Evolutionary conservation across 1,284 basidiomycete genomes (phyloP), one percentile per base, ranked within the genome.

Genomic region (Coniophora puteana): DNA sequence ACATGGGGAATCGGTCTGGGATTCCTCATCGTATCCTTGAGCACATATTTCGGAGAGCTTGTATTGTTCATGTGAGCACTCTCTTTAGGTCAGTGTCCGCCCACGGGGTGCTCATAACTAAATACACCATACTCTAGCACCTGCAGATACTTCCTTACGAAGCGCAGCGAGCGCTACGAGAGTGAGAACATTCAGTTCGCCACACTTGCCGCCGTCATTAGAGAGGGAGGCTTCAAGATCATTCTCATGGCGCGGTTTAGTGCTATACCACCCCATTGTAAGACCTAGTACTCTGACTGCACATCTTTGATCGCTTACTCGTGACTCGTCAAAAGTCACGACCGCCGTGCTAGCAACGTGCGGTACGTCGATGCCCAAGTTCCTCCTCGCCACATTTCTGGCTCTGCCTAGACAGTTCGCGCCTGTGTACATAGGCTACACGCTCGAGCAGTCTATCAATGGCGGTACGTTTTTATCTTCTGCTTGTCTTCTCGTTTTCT

Each of bases 331-430:
- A 11, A 23, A 38, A 74, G 72, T 75, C 45, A 72, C 73, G 1
- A 80, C 82, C 0, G 78, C 78, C 18, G 71, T 84, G 4, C 85
- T 85, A 51, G 69, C 83, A 1, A 77, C 81, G 1, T 81, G 78
- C 44, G 81, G 80, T 13, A 80, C 83, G 74, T 64, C 66, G 43
- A 68, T 86, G 41, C 68, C 71, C 54, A 61, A 75, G 28, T 84
- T 83, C 54, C 59, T 69, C 17, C 36, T 78, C 3, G 80, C 82
- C 10, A 76, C 80, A 1, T 45, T 82, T 30, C 54, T 84, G 17
- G 78, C 79, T 12, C 55, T 83, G 34, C 84, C 84, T 0, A 85
- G 85, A 51, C 68, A 77, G 52, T 67, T 81, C 36, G 67, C 74
- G 21, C 71, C 72, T 4, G 78, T 82, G 20, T 83, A 80, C 50